phyloP scores from a whole-genome alignment of 495 filamentous ascomycete genomes.

The Cenococcum geophilum region DNA sequence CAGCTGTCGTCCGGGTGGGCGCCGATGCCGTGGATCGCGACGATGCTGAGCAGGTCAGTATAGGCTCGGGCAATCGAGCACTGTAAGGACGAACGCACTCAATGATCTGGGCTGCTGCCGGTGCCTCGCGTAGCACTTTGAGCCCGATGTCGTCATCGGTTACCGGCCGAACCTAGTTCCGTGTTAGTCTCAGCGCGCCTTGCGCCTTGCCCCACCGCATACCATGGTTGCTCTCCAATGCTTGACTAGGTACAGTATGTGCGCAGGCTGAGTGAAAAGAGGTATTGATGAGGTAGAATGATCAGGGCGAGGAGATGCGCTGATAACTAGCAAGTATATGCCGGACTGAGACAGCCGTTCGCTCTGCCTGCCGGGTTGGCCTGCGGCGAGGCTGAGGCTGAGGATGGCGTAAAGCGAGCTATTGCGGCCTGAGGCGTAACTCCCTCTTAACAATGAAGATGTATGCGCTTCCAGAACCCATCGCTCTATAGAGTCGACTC shows the following conservation, averaged over 20 bases:
- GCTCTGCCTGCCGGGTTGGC: not conserved
- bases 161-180: conserved; percentile 14
- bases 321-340: not conserved
- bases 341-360: not conserved
- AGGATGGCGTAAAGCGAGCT: not conserved
- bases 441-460: not conserved
- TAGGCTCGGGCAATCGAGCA: not conserved
- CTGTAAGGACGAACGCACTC: conserved; percentile 8
- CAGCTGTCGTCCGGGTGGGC: conserved; percentile 29
- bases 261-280: too few species aligned
- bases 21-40: conserved; percentile 30
- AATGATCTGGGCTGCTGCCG: conserved; percentile 13
- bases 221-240: too few species aligned
- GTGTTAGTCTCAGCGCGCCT: conserved; percentile 11
- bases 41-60: conserved; percentile 22
- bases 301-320: not conserved
- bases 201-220: too few species aligned
- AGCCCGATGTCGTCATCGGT: conserved; percentile 21
- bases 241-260: too few species aligned
- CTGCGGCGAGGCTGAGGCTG: not conserved
- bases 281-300: not conserved
- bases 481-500: not conserved
- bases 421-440: not conserved
- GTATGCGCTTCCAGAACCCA: not conserved
- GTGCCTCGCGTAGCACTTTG: conserved; percentile 20